Conservation (phyloP, 2,329 filamentous ascomycete genomes). For the Pseudogymnoascus destructans region DNA sequence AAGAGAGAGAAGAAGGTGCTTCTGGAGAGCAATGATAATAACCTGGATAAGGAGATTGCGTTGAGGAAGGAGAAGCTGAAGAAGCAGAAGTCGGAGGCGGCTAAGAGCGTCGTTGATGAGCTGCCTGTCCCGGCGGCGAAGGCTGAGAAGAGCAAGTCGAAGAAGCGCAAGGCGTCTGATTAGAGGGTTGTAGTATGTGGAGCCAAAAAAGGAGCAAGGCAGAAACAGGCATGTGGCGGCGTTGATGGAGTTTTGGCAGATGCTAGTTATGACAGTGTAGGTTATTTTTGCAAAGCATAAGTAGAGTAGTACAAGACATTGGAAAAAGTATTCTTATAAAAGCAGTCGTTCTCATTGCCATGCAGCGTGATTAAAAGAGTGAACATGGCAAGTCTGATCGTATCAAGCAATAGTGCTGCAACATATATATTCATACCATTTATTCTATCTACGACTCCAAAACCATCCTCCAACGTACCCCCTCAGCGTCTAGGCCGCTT, state of each 20-base stretch:
- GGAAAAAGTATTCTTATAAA: background rate
- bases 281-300: background rate
- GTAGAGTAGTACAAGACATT: background rate
- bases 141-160: slow-evolving; percentile 18
- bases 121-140: slow-evolving; percentile 18
- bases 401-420: background rate
- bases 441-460: background rate
- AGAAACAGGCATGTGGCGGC: background rate
- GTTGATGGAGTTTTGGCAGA: slow-evolving; percentile 1
- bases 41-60: slow-evolving; percentile 26
- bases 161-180: slow-evolving; percentile 20
- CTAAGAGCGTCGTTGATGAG: slow-evolving; percentile 17
- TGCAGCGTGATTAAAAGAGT: background rate
- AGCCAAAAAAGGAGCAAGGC: background rate
- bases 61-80: slow-evolving; percentile 26
- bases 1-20: slow-evolving; percentile 29
- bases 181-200: background rate
- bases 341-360: background rate
- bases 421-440: background rate
- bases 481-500: background rate
- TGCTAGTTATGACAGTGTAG: slow-evolving; percentile 2
- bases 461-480: background rate
- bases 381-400: background rate
- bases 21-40: slow-evolving; percentile 25
- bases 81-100: slow-evolving; percentile 27